Evolutionary conservation across 2,329 filamentous ascomycete genomes (phyloP), one percentile per base, ranked within the genome.

Genomic region (Fusarium gaditjirri): DNA sequence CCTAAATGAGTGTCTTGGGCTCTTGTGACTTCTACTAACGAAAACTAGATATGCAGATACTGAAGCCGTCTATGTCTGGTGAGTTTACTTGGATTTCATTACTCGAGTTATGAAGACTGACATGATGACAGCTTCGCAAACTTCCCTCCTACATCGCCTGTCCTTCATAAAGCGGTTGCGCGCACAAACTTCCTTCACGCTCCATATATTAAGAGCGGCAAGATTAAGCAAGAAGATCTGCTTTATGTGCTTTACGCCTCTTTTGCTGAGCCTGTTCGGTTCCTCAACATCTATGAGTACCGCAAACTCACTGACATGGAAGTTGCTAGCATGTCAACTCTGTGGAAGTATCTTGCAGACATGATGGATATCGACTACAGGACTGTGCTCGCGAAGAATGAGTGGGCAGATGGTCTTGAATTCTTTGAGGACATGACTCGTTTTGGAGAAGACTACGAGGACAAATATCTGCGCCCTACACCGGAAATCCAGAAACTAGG

Each of bases 291-390:
- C 10, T 93, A 90, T 75, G 93, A 95, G 78, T 95, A 93, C 92
- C 87, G 93, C 4, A 42, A 82, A 8, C 79, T 93, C 27, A 91
- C 86, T 21, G 88, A 91, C 2, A 84, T 94, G 80, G 93, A 95
- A 79, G 79, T 84, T 14, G 92, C 91, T 68, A 92, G 91, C 1
- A 80, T 91, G 35, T 90, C 88, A 21, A 90, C 88, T 1, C 89
- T 92, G 75, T 94, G 92, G 92, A 93, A 92, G 79, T 85, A 85
- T 57, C 81, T 93, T 21, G 92, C 92, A 19, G 90, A 94, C 73
- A 88, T 88, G 57, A 92, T 94, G 88, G 86, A 85, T 1, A 92
- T 94, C 68, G 78, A 84, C 52, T 89, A 88, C 72, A 78, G 78
- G 29, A 80, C 80, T 3, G 76, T 80, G 19, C 81, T 86, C 5